Percentiles rank a stretch among this genome's conserved stretches.
Conservation (phyloP, 225 moss, liverwort and hornwort species). For the Polytrichum commune region DNA sequence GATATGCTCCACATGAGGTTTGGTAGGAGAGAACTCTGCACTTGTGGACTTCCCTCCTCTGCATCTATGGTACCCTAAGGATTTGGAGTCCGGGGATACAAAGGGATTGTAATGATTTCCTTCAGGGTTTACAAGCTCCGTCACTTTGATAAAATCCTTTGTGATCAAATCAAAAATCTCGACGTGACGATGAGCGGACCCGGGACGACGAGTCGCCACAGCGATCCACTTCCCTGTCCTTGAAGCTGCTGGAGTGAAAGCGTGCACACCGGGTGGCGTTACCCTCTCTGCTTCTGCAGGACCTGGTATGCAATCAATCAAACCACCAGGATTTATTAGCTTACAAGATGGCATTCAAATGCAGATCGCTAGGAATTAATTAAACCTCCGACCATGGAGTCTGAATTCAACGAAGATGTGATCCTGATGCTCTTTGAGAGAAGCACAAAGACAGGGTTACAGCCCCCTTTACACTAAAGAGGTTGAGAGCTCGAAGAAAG, state of each 20-base stretch:
- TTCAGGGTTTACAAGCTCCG: conserved; percentile 24
- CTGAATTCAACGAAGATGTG: not conserved
- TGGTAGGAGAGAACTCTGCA: not conserved
- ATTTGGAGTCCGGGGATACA: conserved; percentile 26
- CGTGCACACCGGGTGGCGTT: conserved; percentile 48
- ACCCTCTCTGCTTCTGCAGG: conserved; percentile 19
- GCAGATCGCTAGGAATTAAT: not conserved
- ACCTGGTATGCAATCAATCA: conserved; percentile 1
- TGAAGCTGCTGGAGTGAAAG: conserved; percentile 52
- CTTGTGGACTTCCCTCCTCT: conserved; percentile 13
- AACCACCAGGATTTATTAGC: not conserved
- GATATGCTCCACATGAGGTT: conserved; percentile 17
- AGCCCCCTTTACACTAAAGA: not conserved
- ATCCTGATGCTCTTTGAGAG: not conserved
- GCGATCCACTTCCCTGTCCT: conserved; percentile 34
- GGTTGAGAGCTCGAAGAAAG: too few species aligned
- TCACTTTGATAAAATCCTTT: conserved; percentile 27
- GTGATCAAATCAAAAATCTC: conserved; percentile 35
- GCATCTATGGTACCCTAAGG: conserved; percentile 47
- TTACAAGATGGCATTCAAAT: not conserved
- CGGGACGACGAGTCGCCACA: conserved; percentile 42
- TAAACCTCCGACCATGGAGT: not conserved
- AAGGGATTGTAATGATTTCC: conserved; percentile 38
- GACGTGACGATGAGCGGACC: conserved; percentile 25
- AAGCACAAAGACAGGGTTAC: not conserved